phyloP scores from a whole-genome alignment of 2,329 filamentous ascomycete species.

The Bertia moriformis region DNA sequence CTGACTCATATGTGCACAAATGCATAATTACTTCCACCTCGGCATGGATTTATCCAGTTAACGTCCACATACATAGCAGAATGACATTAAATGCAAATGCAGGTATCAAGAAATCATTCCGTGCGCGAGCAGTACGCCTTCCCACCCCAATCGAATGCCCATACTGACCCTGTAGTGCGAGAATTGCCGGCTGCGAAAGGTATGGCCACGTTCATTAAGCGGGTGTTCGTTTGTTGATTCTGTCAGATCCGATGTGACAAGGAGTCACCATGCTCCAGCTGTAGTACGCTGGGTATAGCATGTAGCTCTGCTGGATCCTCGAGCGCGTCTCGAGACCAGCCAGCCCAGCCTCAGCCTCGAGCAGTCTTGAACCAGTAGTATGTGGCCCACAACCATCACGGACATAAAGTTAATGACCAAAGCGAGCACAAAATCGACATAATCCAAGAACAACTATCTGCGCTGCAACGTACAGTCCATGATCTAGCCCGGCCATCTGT shows the following conservation, averaged over 20 bases:
- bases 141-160: not conserved
- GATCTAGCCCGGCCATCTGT: slow-evolving; percentile 2
- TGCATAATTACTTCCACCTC: too few species aligned
- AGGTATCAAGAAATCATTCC: not conserved
- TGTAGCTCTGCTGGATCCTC: not conserved
- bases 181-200: slow-evolving; percentile 12
- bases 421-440: slow-evolving; percentile 5
- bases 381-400: too few species aligned
- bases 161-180: slow-evolving; percentile 10
- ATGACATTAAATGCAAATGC: not conserved
- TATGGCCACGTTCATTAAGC: slow-evolving; percentile 2
- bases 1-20: too few species aligned
- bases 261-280: not conserved
- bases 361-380: too few species aligned
- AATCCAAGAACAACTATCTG: slow-evolving; percentile 1
- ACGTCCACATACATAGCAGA: too few species aligned
- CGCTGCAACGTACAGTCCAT: slow-evolving; percentile 7
- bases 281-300: not conserved
- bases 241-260: not conserved
- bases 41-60: too few species aligned
- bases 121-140: not conserved
- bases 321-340: not conserved
- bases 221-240: not conserved
- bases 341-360: too few species aligned
- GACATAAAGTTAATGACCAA: too few species aligned